Evolutionary conservation across 2,329 filamentous ascomycete species (phyloP).

Genomic region (Colletotrichum karsti): DNA sequence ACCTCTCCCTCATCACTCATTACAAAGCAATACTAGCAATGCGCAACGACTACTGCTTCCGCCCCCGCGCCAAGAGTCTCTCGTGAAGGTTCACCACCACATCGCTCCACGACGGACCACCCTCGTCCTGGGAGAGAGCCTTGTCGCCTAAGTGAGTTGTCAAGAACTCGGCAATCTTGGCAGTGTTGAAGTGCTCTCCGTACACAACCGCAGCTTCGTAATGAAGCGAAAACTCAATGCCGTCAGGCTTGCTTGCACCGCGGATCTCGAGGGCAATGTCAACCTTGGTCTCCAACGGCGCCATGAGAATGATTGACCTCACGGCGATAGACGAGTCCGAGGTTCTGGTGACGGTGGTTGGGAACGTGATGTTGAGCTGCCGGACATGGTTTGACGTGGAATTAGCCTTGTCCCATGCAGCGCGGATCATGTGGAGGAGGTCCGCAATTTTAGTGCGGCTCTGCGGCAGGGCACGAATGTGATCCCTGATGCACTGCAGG

Average conservation of each 20-base stretch:
- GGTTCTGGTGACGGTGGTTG: conserved; percentile 69
- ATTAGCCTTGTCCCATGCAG: conserved; percentile 72
- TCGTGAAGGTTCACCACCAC: conserved; percentile 64
- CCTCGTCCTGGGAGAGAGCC: conserved; percentile 36
- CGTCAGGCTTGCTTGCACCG: conserved; percentile 52
- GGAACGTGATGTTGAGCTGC: conserved; percentile 69
- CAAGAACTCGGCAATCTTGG: conserved; percentile 79
- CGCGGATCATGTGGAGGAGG: conserved; percentile 67
- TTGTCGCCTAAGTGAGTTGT: conserved; percentile 58
- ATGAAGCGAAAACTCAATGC: conserved; percentile 62
- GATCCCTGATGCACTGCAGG: conserved; percentile 74
- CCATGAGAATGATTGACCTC: conserved; percentile 69
- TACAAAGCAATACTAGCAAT: neutral
- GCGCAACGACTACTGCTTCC: conserved; percentile 47
- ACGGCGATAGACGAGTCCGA: conserved; percentile 73
- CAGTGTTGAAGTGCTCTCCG: conserved; percentile 79
- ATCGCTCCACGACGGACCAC: conserved; percentile 59
- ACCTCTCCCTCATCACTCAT: conserved; percentile 38
- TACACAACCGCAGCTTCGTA: conserved; percentile 73
- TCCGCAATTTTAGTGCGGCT: conserved; percentile 62
- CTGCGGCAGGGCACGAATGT: conserved; percentile 70
- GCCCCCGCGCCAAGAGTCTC: conserved; percentile 63
- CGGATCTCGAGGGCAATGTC: conserved; percentile 67
- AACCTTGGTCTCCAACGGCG: conserved; percentile 73
- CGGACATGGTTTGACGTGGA: conserved; percentile 68